phyloP scores from a whole-genome alignment of 2,329 filamentous ascomycete species.

The Bertia moriformis region DNA sequence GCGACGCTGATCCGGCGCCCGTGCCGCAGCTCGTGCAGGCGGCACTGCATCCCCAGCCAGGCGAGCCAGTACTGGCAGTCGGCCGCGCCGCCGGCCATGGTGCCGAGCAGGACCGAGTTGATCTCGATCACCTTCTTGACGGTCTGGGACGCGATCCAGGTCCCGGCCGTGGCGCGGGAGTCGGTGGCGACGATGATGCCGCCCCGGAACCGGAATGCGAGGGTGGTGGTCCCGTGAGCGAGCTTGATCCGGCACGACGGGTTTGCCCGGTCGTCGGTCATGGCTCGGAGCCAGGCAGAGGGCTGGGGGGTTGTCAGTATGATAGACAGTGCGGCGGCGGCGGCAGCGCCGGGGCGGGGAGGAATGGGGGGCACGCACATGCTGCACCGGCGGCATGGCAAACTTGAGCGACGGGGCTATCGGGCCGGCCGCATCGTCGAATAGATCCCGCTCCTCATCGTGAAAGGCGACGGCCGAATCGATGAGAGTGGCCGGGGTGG shows the following conservation, averaged over 20 bases:
- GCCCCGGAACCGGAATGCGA: constrained; percentile 94
- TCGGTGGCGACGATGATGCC: constrained; percentile 98
- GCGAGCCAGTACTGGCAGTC: constrained; percentile 99
- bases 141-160: constrained; percentile 99
- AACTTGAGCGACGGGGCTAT: constrained; percentile 73
- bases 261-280: constrained; percentile 94
- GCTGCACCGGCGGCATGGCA: constrained; percentile 80
- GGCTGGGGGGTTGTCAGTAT: constrained; percentile 44
- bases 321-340: constrained; percentile 3
- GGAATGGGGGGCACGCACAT: constrained; percentile 16
- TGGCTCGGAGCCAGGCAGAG: constrained; percentile 85
- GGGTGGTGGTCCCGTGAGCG: constrained; percentile 93
- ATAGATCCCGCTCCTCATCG: constrained; percentile 61
- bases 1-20: constrained; percentile 97
- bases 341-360: constrained; percentile 1
- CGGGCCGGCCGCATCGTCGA: constrained; percentile 55
- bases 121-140: constrained; percentile 99
- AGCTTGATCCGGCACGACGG: constrained; percentile 98
- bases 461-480: no score
- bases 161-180: constrained; percentile 88
- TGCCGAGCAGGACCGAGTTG: constrained; percentile 84
- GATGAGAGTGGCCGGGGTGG: no score
- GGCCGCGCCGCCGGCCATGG: constrained; percentile 95
- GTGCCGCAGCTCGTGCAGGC: constrained; percentile 95
- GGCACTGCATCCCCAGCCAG: constrained; percentile 97